phyloP scores from a whole-genome alignment of 768 basidiomycete genomes.

The Wakefieldia striispora region DNA sequence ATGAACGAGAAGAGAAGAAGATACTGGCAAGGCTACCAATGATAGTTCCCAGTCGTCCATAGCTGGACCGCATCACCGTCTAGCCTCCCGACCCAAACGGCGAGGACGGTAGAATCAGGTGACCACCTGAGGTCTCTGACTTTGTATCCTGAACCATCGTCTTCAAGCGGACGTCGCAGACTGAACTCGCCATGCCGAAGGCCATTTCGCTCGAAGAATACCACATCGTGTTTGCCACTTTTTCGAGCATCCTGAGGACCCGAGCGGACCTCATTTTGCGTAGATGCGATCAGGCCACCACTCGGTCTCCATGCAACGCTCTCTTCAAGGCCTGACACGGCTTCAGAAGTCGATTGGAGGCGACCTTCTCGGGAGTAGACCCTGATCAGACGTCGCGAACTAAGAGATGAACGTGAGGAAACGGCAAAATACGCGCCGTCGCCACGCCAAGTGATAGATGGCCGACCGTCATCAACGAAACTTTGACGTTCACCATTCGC shows the following conservation, averaged over 20 bases:
- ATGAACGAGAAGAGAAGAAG: background rate
- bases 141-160: constrained; percentile 59
- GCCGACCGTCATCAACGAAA: constrained; percentile 67
- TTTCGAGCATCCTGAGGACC: constrained; percentile 66
- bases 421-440: constrained; percentile 89
- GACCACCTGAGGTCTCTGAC: constrained; percentile 85
- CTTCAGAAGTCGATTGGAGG: constrained; percentile 83
- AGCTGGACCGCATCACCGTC: constrained; percentile 83
- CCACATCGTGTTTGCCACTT: constrained; percentile 74
- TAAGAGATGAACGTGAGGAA: constrained; percentile 58
- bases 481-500: constrained; percentile 46
- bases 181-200: constrained; percentile 88
- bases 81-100: constrained; percentile 76
- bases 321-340: constrained; percentile 80
- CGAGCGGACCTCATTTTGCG: constrained; percentile 74
- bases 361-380: constrained; percentile 46
- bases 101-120: constrained; percentile 80
- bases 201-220: constrained; percentile 96
- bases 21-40: constrained; percentile 56
- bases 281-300: constrained; percentile 79
- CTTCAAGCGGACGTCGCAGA: constrained; percentile 40
- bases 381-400: constrained; percentile 24
- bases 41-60: constrained; percentile 93
- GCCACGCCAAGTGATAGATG: constrained; percentile 90
- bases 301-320: constrained; percentile 81